Base-by-base conservation (phyloP, 2,329 filamentous ascomycete species). In the Venturia oleaginea region DNA sequence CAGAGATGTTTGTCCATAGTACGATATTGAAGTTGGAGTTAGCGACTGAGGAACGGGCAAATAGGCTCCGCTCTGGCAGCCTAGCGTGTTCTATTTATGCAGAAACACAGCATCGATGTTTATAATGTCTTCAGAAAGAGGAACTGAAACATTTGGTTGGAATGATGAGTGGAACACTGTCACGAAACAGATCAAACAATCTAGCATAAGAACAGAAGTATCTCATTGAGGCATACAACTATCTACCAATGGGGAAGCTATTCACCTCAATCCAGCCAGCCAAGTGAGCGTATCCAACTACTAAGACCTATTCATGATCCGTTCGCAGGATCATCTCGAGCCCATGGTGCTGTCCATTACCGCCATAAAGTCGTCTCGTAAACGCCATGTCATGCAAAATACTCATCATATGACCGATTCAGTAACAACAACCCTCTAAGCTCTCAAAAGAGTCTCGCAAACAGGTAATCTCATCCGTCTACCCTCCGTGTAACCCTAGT, bases 261-360 rank as follows among this genome's bases (percentile, higher is more conserved):
- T 54, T 17, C 51, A 32, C 24, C 30, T 57, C 51, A 22, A 57
- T 34, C 30, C 51, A 57, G 51, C 51, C 51, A 57, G 51, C 51
- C 51, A 57, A 32, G 30, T 24, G 30, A 57, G 51, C 30, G 30
- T 57, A 57, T 57, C 51, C 51, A 57, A 57, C 51, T 34, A 57
- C 27, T 34, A n/a, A 57, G 51, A 57, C 30, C 27, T 57, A 27
- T 7, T n/a, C 51, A 15, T 57, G 19, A n/a, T 57, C 30, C 51
- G 30, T 57, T 57, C 27, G 30, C 13, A 34, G 34, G 27, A 34
- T 34, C 27, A 57, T 57, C 51, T 11, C 27, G 34, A 19, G 4
- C 24, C 24, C 51, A 34, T 34, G 27, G 19, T 19, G 51, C 51
- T 34, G 24, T 27, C 22, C 10, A 51, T 34, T 30, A 57, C 30